Percentiles rank a stretch among this genome's conserved stretches.
These are phyloP conservation scores for Xylaria sp. DNA, from an alignment of 2,329 filamentous ascomycete genomes.

Conservation along the genomic window DNA sequence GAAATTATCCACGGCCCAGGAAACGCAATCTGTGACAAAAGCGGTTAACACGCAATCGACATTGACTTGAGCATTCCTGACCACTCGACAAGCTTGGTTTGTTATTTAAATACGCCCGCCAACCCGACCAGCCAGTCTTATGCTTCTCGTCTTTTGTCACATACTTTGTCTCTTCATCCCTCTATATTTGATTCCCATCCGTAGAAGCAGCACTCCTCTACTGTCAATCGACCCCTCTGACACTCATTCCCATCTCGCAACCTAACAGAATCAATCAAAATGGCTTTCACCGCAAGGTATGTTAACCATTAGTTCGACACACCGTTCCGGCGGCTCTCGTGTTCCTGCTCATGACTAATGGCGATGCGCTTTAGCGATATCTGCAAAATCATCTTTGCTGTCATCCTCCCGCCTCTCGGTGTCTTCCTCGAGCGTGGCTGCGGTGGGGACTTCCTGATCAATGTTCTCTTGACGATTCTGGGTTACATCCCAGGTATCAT, in stretches of 20 bases:
- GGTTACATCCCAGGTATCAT: slow-evolving; percentile 80
- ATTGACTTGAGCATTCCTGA: slow-evolving; percentile 23
- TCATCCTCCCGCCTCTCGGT: slow-evolving; percentile 81
- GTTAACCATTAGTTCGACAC: slow-evolving; percentile 36
- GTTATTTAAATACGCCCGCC: slow-evolving; percentile 32
- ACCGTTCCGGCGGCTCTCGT: slow-evolving; percentile 3
- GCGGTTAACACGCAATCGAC: slow-evolving; percentile 24
- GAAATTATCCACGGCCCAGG: slow-evolving; percentile 26
- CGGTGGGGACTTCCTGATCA: slow-evolving; percentile 80
- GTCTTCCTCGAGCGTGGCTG: slow-evolving; percentile 87
- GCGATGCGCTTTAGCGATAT: slow-evolving; percentile 57
- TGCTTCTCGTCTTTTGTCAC: not conserved
- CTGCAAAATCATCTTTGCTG: slow-evolving; percentile 78
- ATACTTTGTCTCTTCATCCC: not conserved
- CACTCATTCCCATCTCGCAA: not conserved
- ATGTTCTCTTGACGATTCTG: slow-evolving; percentile 78
- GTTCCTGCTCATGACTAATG: slow-evolving; percentile 20
- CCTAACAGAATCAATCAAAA: slow-evolving; percentile 44
- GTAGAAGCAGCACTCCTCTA: not conserved
- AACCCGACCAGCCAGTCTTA: slow-evolving; percentile 5
- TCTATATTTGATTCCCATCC: too few relatives aligned
- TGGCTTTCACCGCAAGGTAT: slow-evolving; percentile 71
- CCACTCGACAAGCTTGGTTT: slow-evolving; percentile 23
- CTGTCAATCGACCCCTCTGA: slow-evolving; percentile 1
- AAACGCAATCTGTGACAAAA: slow-evolving; percentile 32